phyloP scores from a whole-genome alignment of 2,329 filamentous ascomycete species.

The Tolypocladium pustulatum region DNA sequence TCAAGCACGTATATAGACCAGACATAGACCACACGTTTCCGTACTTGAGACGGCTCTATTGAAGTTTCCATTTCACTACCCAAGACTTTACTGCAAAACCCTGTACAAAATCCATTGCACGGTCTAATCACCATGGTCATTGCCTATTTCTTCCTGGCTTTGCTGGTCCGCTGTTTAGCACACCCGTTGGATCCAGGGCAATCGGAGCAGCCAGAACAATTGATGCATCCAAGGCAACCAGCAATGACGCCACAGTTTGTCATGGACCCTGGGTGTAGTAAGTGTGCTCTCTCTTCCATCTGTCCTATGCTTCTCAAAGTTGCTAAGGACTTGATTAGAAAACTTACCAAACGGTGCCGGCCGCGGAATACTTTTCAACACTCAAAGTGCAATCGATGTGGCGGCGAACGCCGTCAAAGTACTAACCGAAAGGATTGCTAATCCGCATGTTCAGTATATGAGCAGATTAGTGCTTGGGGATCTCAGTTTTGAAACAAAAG shows the following conservation, averaged over 20 bases:
- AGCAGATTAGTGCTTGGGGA: neutral
- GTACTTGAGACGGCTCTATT: neutral
- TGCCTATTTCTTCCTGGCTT: neutral
- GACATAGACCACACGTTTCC: neutral
- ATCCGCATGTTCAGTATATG: neutral
- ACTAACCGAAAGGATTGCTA: neutral
- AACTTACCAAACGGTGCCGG: neutral
- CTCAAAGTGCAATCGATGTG: neutral
- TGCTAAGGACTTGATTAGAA: neutral
- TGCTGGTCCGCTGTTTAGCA: neutral
- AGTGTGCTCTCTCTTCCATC: neutral
- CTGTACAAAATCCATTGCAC: neutral
- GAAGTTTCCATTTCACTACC: neutral
- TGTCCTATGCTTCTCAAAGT: neutral
- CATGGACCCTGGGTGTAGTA: neutral
- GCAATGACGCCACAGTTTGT: neutral
- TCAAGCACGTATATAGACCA: neutral
- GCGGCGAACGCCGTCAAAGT: neutral
- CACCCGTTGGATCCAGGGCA: neutral
- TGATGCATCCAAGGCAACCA: neutral
- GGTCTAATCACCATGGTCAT: neutral
- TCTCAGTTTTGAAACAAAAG: neutral
- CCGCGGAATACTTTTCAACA: neutral
- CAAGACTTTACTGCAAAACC: neutral
- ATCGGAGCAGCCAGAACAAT: neutral